Conservation (phyloP, 2,329 filamentous ascomycete species). For the Fusarium chlamydosporum region DNA sequence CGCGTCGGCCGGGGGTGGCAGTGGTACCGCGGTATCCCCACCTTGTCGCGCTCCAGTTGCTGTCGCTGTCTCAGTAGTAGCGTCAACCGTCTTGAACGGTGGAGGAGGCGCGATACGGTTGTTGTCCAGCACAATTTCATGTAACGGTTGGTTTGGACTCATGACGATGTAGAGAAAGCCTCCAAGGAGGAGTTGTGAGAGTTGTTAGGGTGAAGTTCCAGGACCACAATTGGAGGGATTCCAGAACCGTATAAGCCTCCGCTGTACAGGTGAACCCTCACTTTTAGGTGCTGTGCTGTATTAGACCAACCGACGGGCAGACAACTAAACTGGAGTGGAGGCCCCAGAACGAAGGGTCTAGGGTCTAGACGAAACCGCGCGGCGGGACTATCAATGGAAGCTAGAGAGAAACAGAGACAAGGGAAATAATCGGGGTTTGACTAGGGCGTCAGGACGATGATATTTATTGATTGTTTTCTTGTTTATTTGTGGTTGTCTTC, state of each 20-base stretch:
- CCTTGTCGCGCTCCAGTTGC: conserved; percentile 44
- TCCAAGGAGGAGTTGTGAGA: conserved; percentile 20
- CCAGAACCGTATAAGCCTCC: conserved; percentile 33
- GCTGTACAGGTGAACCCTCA: conserved; percentile 31
- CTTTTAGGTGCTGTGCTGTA: conserved; percentile 19
- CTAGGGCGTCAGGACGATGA: conserved; percentile 21
- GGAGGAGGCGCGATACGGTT: conserved; percentile 42
- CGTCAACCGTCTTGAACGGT: conserved; percentile 35
- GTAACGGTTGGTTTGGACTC: conserved; percentile 44
- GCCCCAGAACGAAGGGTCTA: conserved; percentile 35
- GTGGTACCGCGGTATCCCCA: conserved; percentile 50
- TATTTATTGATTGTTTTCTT: conserved; percentile 35
- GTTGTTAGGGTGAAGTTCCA: conserved; percentile 26
- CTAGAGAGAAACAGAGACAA: conserved; percentile 26
- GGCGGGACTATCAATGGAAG: conserved; percentile 42
- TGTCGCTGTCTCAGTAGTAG: conserved; percentile 31
- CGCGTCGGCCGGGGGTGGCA: conserved; percentile 46
- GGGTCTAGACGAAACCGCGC: conserved; percentile 42
- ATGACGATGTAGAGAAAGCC: conserved; percentile 35
- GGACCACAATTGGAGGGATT: conserved; percentile 37
- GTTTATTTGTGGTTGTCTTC: conserved; percentile 27
- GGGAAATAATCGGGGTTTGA: conserved; percentile 36
- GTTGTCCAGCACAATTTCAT: conserved; percentile 41
- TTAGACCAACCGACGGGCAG: conserved; percentile 33
- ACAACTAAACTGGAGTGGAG: conserved; percentile 32